Base-by-base conservation (phyloP, 2,329 filamentous ascomycete genomes). In the Elsinoe perseae region DNA sequence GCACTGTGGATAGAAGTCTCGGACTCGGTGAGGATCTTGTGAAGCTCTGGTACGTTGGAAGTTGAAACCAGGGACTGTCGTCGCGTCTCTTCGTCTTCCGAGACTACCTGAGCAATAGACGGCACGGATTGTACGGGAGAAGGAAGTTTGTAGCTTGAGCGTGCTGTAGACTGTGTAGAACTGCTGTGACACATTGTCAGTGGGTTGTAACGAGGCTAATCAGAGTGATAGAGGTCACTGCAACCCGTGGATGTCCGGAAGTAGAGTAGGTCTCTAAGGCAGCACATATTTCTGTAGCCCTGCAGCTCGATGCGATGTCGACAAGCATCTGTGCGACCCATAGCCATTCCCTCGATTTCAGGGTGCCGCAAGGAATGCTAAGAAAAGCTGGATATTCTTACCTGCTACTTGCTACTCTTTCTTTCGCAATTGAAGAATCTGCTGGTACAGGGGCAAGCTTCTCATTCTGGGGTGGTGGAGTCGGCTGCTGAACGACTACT, bases 401-500 rank as follows among this genome's bases (percentile, higher is more conserved):
- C 48, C 48, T 52, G 48, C 48, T 52, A 30, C 27, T 38, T 20
- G 20, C 25, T 21, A 30, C 48, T 52, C 36, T 34, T 30, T 52
- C 30, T 52, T 52, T 34, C 30, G 12, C 25, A 16, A 23, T 36
- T 21, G 28, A 52, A 18, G 20, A 23, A 52, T 52, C 48, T 34
- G 48, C 20, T n/a, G 48, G 48, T 23, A 28, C 30, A 3, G 48
- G 32, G 4, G n/a, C 30, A 30, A 52, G 30, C 18, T 38, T 52
- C 32, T 52, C 48, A 52, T 52, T 36, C 48, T 52, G 48, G 48
- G 48, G 48, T n/a, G 48, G 48, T 38, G 48, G 48, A 52, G 48
- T 52, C 48, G 48, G 48, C 48, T 52, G 48, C 30, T 52, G 48
- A 36, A 52, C 48, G 48, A 52, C 48, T 52, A 52, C 48, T 52